Evolutionary conservation across 495 filamentous ascomycete genomes (phyloP).

Genomic region (Podospora anserina): DNA sequence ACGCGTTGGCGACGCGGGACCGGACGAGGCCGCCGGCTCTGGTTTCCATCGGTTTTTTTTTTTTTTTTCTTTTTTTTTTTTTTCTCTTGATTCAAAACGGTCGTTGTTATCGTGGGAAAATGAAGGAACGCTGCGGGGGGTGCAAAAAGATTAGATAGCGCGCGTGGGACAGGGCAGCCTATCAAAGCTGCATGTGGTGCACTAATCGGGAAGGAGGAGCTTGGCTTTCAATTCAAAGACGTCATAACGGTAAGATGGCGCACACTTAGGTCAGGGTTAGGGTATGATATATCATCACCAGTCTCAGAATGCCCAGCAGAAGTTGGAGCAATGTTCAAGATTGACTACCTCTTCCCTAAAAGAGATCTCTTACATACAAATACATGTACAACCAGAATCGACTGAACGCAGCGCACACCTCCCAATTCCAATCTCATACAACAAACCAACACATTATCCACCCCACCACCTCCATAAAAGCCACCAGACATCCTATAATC

Average conservation of each 20-base stretch:
- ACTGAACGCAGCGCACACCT: too few relatives aligned
- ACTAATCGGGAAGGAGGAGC: not conserved
- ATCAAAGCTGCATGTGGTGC: not conserved
- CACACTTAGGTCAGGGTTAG: not conserved
- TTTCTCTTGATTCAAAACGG: too few relatives aligned
- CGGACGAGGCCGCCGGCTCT: constrained; percentile 16
- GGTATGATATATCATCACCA: not conserved
- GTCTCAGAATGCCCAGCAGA: too few relatives aligned
- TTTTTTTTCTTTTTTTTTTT: not conserved
- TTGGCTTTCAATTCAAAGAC: not conserved
- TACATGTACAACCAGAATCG: not conserved
- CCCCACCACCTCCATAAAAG: not conserved
- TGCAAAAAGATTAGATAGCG: too few relatives aligned
- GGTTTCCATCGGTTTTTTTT: constrained; percentile 22
- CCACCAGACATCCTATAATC: not conserved
- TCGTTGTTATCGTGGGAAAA: too few relatives aligned
- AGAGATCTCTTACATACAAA: not conserved
- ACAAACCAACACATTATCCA: too few relatives aligned
- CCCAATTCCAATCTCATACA: too few relatives aligned
- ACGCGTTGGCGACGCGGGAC: constrained; percentile 42
- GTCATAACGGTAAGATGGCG: not conserved
- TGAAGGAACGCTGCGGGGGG: not conserved
- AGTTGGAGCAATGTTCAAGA: too few relatives aligned
- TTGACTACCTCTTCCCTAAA: too few relatives aligned
- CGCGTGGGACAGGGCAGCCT: not conserved